Evolutionary conservation across 2,329 filamentous ascomycete genomes (phyloP).

Genomic region (Colletotrichum sp.): DNA sequence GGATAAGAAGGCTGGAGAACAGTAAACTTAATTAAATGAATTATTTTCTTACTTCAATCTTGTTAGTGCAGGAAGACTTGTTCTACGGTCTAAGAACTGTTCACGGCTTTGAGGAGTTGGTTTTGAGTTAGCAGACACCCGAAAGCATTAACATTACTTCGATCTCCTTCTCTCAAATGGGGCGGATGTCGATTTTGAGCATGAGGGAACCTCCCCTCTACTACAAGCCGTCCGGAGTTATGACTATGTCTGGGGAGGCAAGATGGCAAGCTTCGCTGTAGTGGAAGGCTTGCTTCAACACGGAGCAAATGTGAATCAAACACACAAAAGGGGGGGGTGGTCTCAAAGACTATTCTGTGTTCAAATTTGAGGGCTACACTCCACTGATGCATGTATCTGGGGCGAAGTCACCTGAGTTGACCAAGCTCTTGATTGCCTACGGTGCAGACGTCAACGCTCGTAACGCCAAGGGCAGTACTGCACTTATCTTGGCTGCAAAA

Average conservation of each 20-base stretch:
- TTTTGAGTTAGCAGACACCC: no score
- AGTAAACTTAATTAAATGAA: no score
- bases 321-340: background rate
- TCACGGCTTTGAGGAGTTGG: no score
- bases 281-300: background rate
- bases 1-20: no score
- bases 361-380: background rate
- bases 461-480: background rate
- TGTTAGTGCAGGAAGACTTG: no score
- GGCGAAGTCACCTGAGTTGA: background rate
- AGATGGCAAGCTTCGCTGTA: background rate
- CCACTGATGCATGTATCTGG: background rate
- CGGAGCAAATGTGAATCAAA: background rate
- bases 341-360: background rate
- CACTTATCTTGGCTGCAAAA: background rate
- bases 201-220: background rate
- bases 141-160: no score
- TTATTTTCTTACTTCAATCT: no score
- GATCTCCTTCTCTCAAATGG: background rate
- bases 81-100: no score
- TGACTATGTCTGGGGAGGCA: background rate
- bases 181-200: background rate
- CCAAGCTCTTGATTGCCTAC: background rate
- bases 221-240: background rate
- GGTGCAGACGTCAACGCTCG: background rate